Evolutionary conservation across 2,329 filamentous ascomycete species (phyloP), one percentile per base, ranked within the genome.

Genomic region (Fusarium praegraminearum): DNA sequence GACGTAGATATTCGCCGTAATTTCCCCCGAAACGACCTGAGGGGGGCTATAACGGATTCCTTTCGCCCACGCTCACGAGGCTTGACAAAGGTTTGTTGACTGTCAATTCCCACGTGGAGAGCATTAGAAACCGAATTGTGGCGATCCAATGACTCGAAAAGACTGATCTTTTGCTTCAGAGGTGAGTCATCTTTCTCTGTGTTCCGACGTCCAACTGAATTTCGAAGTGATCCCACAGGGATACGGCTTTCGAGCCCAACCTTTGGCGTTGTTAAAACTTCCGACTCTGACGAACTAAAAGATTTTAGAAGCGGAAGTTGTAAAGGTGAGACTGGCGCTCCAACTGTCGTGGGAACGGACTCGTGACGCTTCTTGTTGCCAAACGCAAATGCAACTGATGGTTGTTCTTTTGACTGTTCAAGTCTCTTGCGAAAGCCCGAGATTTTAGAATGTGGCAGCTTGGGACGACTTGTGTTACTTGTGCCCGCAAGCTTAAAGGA

Each of bases 81-180:
- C 10, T 45, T 49, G 24, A 28, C 16, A 20, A 38, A 1, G 20
- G 43, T 35, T 10, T 45, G 18, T 12, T 30, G 57, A 5, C n/a
- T 18, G 16, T 9, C 22, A 26, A 18, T 15, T 8, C 15, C 15
- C 11, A 41, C 12, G 13, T 4, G 24, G 0, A 30, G 26, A 35
- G 36, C 18, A 12, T 44, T 18, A 12, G 20, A 4, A 13, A 41
- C 7, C 20, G 53, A 28, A 9, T 38, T 49, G 11, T 60, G 61
- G 9, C 32, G 60, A 24, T 66, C 70, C 36, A 79, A 54, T 18
- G 72, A 73, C 44, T 79, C 76, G 50, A 77, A 79, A 11, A 78
- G 60, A 5, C 70, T 66, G 24, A 79, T 78, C 40, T 70, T 77
- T n/a, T 78, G 71, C 46, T 70, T 75, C 45, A 75, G 44, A 7